Base-by-base conservation (phyloP, 306 rosid genomes). In the Fragaria iinumae region DNA sequence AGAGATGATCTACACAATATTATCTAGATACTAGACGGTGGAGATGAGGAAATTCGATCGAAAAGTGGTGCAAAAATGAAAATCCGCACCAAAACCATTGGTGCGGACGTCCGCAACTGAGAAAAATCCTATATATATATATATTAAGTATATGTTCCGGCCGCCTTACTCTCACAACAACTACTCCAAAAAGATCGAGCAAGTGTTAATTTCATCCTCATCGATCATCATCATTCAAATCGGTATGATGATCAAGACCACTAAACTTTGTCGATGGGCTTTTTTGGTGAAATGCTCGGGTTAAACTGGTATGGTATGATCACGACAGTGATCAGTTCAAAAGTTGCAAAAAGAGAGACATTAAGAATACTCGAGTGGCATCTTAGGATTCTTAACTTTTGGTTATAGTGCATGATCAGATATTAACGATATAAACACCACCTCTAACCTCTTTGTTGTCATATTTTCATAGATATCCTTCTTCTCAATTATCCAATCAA, bases 321-420 rank as follows among this genome's bases (percentile, higher is more conserved):
- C 16, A 14, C 38, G 66, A 55, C 76, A 72, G 21, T 1, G 4
- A 38, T 23, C 13, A 17, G 9, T 23, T 23, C 73, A 70, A 49
- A 32, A 2, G 36, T 0, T 34, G 17, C 34, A 21, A n/a, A 55
- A 13, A 8, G 50, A 34, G 34, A 72, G 67, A 62, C 48, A 52
- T 20, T 27, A 21, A 2, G 39, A 45, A 23, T 45, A 27, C 32
- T 25, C 2, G 57, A 17, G 60, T 70, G 29, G 34, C 39, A 8
- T 73, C 34, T 71, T 53, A 72, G 50, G 66, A 34, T 53, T 20
- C 76, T 71, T 18, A 60, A 11, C 38, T 60, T 69, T 71, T 34
- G 47, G 47, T 34, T 18, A 20, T 20, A 36, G 39, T 53, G 47
- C 65, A 7, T 8, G 21, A 71, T 71, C 75, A 18, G 75, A 44